Base-by-base conservation (phyloP, 352 stramenopile species). In the Globisporangium viniferum region DNA sequence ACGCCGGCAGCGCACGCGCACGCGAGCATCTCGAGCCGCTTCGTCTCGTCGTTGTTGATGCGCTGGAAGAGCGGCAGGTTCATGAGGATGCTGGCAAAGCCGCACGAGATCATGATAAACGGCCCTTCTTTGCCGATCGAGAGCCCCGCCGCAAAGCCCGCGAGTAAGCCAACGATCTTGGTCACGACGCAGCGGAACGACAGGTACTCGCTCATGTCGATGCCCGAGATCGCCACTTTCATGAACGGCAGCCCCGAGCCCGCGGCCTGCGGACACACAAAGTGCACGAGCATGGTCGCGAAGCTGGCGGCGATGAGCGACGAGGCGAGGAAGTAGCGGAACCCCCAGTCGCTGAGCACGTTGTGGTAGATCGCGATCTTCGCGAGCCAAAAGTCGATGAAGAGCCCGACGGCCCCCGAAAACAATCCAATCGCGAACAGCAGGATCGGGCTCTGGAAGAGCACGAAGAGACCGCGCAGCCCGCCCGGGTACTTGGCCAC, bases 101-200 rank as follows among this genome's bases (percentile, higher is more conserved):
- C 84, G 62, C 84, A 93, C 10, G 86, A 89, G 67, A 95, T 95
- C 84, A 94, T 93, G 65, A 97, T 92, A 70, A 94, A 95, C 24
- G 89, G 86, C 0, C 89, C 89, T 77, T 96, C 89, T 72, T 93
- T 92, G 48, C 88, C 88, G 64, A 96, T 91, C 22, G 83, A 92
- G 1, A 96, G 68, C 0, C 85, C 88, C 10, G 84, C 87, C 0
- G 77, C 74, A 33, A 89, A 80, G 14, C 77, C 80, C n/a, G 76
- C 74, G 46, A 93, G 73, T 5, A 93, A 66, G 5, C 87, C 87
- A 12, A 89, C 73, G 59, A 91, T 87, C 68, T 94, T 94, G 24
- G 80, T 88, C 62, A 89, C 77, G 31, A 93, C 75, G 53, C 84
- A 92, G 9, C 78, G 79, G 24, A 90, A 69, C 10, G 84, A 91